Conservation (phyloP, 345 rosid species). For the Mallotus nudiflorus region DNA sequence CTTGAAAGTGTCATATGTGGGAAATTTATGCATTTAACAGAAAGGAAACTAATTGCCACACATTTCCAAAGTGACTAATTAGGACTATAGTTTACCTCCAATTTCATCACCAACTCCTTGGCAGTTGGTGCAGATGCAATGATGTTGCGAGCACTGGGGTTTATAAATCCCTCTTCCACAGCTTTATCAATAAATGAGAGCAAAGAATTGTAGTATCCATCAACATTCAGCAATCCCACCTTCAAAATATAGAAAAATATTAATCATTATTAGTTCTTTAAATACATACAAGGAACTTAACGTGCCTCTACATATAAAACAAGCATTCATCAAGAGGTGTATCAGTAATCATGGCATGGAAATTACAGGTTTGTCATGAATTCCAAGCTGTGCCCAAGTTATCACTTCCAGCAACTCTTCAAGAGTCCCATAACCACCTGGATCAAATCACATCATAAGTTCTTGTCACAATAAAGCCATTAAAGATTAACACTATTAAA, state of each 20-base stretch:
- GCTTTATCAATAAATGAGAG: constrained; percentile 96
- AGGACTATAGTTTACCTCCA: constrained; percentile 88
- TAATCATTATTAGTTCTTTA: constrained; percentile 11
- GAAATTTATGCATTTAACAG: too few relatives aligned
- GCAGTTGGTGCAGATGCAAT: constrained; percentile 90
- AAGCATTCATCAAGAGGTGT: background rate
- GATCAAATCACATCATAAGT: background rate
- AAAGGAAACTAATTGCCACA: too few relatives aligned
- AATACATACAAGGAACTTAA: background rate
- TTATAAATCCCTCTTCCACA: constrained; percentile 93
- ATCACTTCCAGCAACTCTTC: constrained; percentile 98
- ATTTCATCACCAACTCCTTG: constrained; percentile 70
- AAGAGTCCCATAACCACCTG: constrained; percentile 98
- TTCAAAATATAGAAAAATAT: constrained; percentile 30
- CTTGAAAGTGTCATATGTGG: too few relatives aligned
- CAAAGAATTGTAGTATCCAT: constrained; percentile 96
- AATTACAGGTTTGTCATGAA: constrained; percentile 90
- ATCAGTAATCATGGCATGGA: background rate
- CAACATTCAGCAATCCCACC: constrained; percentile 98
- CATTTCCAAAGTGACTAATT: too few relatives aligned
- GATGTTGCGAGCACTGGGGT: constrained; percentile 83
- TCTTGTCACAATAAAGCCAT: too few relatives aligned
- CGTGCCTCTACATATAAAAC: background rate
- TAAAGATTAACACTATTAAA: too few relatives aligned
- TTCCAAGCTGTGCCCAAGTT: constrained; percentile 99